A percentile compares a stretch with the other conserved stretches of the same genome.
These are phyloP conservation scores for Pseudopediastrum boryanum DNA, from an alignment of 139 green algal genomes.

Conservation along the genomic window DNA sequence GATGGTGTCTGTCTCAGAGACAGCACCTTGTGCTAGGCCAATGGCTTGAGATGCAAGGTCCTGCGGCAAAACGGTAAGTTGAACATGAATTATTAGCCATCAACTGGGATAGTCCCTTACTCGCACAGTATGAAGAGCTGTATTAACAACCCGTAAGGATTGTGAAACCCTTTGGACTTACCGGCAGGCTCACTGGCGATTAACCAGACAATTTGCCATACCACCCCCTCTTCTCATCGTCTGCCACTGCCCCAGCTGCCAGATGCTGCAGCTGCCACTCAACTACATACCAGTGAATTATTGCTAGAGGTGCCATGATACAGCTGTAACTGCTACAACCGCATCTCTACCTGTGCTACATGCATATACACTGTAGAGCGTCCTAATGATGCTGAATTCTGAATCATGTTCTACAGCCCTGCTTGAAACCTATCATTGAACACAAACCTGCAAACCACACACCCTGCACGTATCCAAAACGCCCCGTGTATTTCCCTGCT, in stretches of 20 bases:
- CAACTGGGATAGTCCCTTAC: neutral
- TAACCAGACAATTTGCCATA: neutral
- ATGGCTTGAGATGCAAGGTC: conserved; percentile 23
- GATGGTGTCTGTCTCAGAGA: conserved; percentile 37
- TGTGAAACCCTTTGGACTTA: neutral
- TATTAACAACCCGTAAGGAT: neutral
- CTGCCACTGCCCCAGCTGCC: neutral
- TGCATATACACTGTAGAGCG: no score
- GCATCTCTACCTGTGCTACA: no score
- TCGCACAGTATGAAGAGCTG: neutral
- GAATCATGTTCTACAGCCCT: no score
- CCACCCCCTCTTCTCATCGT: neutral
- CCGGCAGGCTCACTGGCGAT: neutral
- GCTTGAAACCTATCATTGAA: no score
- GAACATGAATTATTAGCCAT: conserved; percentile 1
- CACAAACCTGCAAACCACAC: no score
- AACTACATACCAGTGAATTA: no score
- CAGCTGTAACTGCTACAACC: no score
- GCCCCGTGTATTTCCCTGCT: no score
- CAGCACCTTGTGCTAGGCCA: conserved; percentile 13
- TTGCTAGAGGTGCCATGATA: no score
- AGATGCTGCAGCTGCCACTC: no score
- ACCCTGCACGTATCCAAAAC: no score
- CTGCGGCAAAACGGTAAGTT: neutral
- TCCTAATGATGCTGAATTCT: no score